Evolutionary conservation across 2,329 filamentous ascomycete genomes (phyloP).

Genomic region (Botrytis sinoallii): DNA sequence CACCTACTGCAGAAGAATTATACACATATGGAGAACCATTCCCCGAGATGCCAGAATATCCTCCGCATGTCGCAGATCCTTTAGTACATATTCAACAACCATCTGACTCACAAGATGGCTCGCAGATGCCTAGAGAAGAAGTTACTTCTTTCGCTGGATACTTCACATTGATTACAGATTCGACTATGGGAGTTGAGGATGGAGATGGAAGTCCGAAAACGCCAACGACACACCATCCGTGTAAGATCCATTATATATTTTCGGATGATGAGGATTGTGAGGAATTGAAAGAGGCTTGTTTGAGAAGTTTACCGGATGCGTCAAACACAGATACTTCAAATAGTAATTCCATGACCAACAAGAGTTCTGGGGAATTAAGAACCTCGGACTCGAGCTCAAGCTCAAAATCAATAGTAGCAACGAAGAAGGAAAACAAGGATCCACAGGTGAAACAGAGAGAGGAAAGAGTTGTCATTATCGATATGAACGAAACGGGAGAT

Average conservation of each 20-base stretch:
- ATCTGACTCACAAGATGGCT: constrained; percentile 5
- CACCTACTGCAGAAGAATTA: constrained; percentile 3
- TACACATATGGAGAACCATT: constrained; percentile 12
- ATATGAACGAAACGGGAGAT: constrained; percentile 50
- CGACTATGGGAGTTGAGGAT: constrained; percentile 39
- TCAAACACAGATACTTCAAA: not conserved
- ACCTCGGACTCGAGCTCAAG: not conserved
- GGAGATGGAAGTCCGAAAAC: constrained; percentile 40
- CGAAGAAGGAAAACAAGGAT: constrained; percentile 7
- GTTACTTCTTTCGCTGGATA: constrained; percentile 63
- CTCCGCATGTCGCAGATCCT: not conserved
- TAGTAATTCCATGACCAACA: constrained; percentile 9
- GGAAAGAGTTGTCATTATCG: constrained; percentile 51
- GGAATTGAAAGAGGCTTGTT: constrained; percentile 63
- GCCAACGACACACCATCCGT: constrained; percentile 73
- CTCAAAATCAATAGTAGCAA: not conserved
- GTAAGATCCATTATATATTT: constrained; percentile 84
- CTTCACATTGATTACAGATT: constrained; percentile 81
- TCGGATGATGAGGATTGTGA: constrained; percentile 81
- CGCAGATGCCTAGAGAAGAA: not conserved
- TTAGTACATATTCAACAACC: constrained; percentile 10
- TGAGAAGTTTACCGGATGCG: constrained; percentile 33
- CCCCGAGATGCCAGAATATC: not conserved
- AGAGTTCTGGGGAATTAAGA: not conserved
- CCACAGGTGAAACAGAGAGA: constrained; percentile 23